Conservation (phyloP, 768 basidiomycete genomes). For the Pulveroboletus ravenelii region DNA sequence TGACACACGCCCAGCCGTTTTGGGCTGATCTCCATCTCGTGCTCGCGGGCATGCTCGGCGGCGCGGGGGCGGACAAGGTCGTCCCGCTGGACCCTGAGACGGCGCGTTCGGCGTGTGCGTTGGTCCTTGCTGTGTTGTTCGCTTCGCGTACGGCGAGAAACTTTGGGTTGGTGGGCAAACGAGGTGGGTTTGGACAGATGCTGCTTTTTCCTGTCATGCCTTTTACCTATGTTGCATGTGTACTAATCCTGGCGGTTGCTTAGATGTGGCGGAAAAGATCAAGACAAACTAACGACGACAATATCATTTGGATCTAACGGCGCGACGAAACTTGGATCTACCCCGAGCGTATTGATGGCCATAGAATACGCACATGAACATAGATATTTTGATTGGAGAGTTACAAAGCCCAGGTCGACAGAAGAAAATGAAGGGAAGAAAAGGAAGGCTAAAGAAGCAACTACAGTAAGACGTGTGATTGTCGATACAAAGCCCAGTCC, state of each 20-base stretch:
- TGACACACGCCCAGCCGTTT: slow-evolving; percentile 85
- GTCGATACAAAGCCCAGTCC: slow-evolving; percentile 13
- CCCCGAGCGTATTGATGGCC: neutral
- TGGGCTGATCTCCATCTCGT: slow-evolving; percentile 60
- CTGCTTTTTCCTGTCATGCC: neutral
- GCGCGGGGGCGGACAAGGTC: slow-evolving; percentile 18
- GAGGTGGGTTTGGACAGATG: slow-evolving; percentile 8
- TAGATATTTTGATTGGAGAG: neutral
- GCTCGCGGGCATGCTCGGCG: slow-evolving; percentile 44
- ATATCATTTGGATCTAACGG: neutral
- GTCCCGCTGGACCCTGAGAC: slow-evolving; percentile 55
- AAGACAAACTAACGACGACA: slow-evolving; percentile 17
- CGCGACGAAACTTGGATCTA: neutral
- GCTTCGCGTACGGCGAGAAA: slow-evolving; percentile 60
- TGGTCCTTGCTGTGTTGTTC: slow-evolving; percentile 61
- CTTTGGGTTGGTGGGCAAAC: slow-evolving; percentile 35
- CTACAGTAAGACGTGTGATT: neutral
- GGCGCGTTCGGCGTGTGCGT: slow-evolving; percentile 69
- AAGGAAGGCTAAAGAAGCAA: no score
- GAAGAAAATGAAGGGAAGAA: neutral
- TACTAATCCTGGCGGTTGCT: neutral
- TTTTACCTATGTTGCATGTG: neutral
- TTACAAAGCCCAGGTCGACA: slow-evolving; percentile 14
- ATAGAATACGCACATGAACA: neutral
- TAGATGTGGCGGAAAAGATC: slow-evolving; percentile 23